phyloP scores from a whole-genome alignment of 179 eudicot species.

The Actinidia polygama region DNA sequence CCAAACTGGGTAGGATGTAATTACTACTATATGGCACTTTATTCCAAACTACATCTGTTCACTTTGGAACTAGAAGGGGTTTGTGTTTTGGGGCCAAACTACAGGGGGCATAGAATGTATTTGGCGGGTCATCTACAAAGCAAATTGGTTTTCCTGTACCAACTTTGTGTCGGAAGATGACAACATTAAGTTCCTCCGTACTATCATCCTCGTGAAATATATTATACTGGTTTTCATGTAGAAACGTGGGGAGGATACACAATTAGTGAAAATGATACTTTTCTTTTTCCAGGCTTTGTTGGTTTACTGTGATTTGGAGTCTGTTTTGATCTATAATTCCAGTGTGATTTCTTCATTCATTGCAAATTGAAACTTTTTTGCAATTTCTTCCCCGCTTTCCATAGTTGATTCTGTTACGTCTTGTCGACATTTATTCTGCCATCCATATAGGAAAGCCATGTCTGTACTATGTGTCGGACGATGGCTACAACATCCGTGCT shows the following conservation, averaged over 20 bases:
- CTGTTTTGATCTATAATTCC: too few relatives aligned
- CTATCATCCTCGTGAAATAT: slow-evolving; percentile 31
- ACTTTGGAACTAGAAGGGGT: too few relatives aligned
- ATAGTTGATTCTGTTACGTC: background rate
- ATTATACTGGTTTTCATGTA: slow-evolving; percentile 25
- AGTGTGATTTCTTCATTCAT: too few relatives aligned
- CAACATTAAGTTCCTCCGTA: slow-evolving; percentile 36
- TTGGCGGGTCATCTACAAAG: slow-evolving; percentile 70
- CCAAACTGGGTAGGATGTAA: too few relatives aligned
- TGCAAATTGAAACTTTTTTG: background rate
- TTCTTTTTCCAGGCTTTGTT: background rate
- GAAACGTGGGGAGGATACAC: slow-evolving; percentile 29
- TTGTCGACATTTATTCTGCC: background rate
- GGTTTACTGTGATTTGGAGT: too few relatives aligned
- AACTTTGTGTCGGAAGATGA: slow-evolving; percentile 68
- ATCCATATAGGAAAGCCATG: slow-evolving; percentile 31
- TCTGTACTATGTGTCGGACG: slow-evolving; percentile 57
- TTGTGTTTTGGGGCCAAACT: too few relatives aligned
- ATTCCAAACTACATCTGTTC: too few relatives aligned
- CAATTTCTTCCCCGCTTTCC: background rate
- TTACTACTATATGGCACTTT: too few relatives aligned
- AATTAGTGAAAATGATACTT: background rate
- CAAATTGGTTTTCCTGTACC: slow-evolving; percentile 35
- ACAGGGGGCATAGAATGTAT: too few relatives aligned
- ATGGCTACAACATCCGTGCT: slow-evolving; percentile 32